Evolutionary conservation across 78 protist genomes (phyloP), one percentile per base, ranked within the genome.

Genomic region (Dictyostelium discoideum): DNA sequence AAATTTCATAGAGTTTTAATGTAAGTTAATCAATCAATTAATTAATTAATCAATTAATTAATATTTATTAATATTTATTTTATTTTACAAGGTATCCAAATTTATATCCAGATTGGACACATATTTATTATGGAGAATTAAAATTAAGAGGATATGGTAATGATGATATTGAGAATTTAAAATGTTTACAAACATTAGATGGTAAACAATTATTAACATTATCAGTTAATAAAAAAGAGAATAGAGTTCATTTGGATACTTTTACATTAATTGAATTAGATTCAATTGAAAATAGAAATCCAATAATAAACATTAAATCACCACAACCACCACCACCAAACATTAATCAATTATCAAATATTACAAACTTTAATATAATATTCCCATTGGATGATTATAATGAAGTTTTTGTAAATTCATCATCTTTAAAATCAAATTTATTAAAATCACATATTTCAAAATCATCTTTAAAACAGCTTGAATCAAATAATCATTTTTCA

Each of bases 31-130:
- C n/a, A n/a, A n/a, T n/a, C n/a, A 67, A 20, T 42, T 42, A 67
- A 32, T 32, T 32, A 32, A 32, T 32, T 32, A 32, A 32, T 32
- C 37, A 32, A 32, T 32, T 44, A 44, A 44, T 44, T 44, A 44
- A 44, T 44, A 2, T 44, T 7, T 44, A 44, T 44, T 44, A 44
- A 46, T 46, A 42, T 46, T 46, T 6, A 46, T 24, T 14, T 67
- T 24, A 24, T 24, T 67, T 22, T 24, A 20, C 8, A 32, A 79
- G 84, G 84, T 79, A 90, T 37, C 95, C 95, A 8, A 90, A 90
- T 90, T 77, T 82, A n/a, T 90, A 90, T 29, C 95, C 95, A 26
- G 88, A 82, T 90, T 90, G 95, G 95, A 90, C 88, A 46, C 95
- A 90, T 90, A 3, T 90, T 32, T 90, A 82, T 79, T 90, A 90